Base-by-base conservation (phyloP, 371 early-diverging fungal species). In the Spraguea lophii region DNA sequence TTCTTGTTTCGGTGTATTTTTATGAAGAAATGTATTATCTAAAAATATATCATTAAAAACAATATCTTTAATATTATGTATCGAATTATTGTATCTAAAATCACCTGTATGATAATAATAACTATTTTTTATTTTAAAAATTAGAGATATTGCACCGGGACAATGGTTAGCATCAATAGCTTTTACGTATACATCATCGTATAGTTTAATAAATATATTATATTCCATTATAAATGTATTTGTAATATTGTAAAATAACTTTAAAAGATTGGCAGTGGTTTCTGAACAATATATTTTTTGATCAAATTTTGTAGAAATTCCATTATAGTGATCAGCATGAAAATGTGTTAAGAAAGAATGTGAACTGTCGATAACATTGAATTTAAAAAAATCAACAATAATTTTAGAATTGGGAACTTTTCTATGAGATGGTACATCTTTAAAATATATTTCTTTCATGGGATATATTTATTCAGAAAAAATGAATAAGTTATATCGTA, bases 341-440 rank as follows among this genome's bases (percentile, higher is more conserved):
- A 49, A 56, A 49, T 56, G 56, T 19, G 56, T 30, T 17, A 56
- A 34, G 36, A 56, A 56, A 25, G 41, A 39, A 20, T 54, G 55
- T 2, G 48, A n/a, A n/a, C n/a, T n/a, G n/a, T n/a, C n/a, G n/a
- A n/a, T n/a, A n/a, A n/a, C n/a, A n/a, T n/a, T n/a, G n/a, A n/a
- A n/a, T n/a, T n/a, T n/a, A n/a, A n/a, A n/a, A n/a, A n/a, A n/a
- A n/a, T n/a, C n/a, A n/a, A n/a, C n/a, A n/a, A n/a, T n/a, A n/a
- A n/a, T n/a, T n/a, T n/a, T n/a, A n/a, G n/a, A n/a, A n/a, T n/a
- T n/a, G n/a, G n/a, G n/a, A n/a, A n/a, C n/a, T n/a, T n/a, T n/a
- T n/a, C n/a, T n/a, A n/a, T n/a, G n/a, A n/a, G n/a, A n/a, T n/a
- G n/a, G n/a, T n/a, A n/a, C n/a, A n/a, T n/a, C n/a, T n/a, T n/a